Percentiles rank a stretch among this genome's conserved stretches.
Evolutionary conservation across 2,329 filamentous ascomycete genomes (phyloP).

Genomic region (Beauveria bassiana): DNA sequence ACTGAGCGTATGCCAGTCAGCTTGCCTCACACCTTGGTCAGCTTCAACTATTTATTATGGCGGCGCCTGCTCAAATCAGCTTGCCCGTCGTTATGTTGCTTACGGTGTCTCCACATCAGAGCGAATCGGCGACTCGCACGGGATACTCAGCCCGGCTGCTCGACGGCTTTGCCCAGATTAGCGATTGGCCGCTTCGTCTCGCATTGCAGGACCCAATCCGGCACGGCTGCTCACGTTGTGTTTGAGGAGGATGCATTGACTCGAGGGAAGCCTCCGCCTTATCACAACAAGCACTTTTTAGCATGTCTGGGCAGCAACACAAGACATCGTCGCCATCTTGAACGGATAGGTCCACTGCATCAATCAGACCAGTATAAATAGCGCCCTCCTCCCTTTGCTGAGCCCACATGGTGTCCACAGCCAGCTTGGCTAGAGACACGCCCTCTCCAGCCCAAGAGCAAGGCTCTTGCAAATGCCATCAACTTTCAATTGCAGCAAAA

Average conservation of each 20-base stretch:
- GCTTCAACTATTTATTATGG: not conserved
- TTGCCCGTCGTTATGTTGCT: not conserved
- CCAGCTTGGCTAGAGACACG: not conserved
- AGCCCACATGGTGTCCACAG: not conserved
- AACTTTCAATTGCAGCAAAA: not conserved
- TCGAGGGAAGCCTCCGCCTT: not conserved
- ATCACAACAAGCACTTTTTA: not conserved
- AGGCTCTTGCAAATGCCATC: not conserved
- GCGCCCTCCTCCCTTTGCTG: not conserved
- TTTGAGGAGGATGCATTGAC: not conserved
- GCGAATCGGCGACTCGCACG: not conserved
- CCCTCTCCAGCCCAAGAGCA: not conserved
- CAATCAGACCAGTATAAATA: not conserved
- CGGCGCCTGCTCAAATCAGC: not conserved
- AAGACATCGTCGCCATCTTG: not conserved
- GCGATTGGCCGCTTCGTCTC: not conserved
- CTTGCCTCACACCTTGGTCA: not conserved
- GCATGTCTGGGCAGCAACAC: not conserved
- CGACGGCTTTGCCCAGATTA: not conserved
- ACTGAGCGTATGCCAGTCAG: not conserved
- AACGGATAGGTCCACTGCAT: not conserved
- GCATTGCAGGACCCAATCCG: not conserved
- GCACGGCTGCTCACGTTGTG: not conserved
- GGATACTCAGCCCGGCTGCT: not conserved
- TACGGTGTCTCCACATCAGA: not conserved